phyloP scores from a whole-genome alignment of 1,139 yeast species.

The Saccharomyces hybrid region DNA sequence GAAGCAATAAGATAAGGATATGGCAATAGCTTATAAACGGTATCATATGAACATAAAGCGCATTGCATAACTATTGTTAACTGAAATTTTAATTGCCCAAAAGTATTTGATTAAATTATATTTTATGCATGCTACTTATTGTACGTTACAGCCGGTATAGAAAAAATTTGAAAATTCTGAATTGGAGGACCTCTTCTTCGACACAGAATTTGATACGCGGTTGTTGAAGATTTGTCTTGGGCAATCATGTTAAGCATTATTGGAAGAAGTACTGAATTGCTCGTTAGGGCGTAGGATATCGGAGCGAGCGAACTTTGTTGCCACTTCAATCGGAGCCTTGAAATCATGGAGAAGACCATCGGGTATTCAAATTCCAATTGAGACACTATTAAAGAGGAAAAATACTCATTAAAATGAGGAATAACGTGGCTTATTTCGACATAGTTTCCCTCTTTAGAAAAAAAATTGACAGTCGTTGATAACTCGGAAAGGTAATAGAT shows the following conservation, averaged over 20 bases:
- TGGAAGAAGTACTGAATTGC: slow-evolving; percentile 19
- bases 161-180: neutral
- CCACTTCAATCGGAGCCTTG: slow-evolving; percentile 15
- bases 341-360: slow-evolving; percentile 19
- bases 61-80: neutral
- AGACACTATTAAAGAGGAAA: slow-evolving; percentile 22
- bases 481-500: slow-evolving; percentile 7
- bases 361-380: slow-evolving; percentile 28
- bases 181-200: neutral
- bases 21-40: neutral
- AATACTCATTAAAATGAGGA: slow-evolving; percentile 20
- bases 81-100: neutral
- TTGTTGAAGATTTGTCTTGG: slow-evolving; percentile 21
- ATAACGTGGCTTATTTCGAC: neutral
- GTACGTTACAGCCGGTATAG: neutral
- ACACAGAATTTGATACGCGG: slow-evolving; percentile 15
- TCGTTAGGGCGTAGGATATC: slow-evolving; percentile 20
- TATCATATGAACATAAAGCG: no score
- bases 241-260: slow-evolving; percentile 15
- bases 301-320: slow-evolving; percentile 22
- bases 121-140: neutral
- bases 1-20: neutral
- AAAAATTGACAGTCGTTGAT: slow-evolving; percentile 6
- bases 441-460: neutral
- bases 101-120: neutral